Conservation (phyloP, 2,329 filamentous ascomycete genomes). For the Curvularia sp. region DNA sequence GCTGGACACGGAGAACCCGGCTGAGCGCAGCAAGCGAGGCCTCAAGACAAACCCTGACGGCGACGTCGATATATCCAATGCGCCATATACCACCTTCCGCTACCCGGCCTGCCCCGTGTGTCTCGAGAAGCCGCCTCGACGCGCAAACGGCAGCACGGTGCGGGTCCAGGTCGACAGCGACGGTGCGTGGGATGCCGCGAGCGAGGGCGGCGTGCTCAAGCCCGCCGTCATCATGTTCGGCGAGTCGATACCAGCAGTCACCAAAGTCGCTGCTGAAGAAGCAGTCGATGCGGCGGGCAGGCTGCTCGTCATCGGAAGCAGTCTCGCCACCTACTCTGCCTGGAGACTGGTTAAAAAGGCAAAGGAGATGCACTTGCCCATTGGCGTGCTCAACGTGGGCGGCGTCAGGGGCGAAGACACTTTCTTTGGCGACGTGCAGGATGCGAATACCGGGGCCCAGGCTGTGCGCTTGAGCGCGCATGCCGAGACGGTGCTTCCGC, state of each 20-base stretch:
- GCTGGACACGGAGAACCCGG: conserved; percentile 77
- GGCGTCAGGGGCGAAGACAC: conserved; percentile 80
- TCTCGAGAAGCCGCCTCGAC: conserved; percentile 69
- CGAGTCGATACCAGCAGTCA: conserved; percentile 74
- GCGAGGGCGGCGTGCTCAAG: conserved; percentile 78
- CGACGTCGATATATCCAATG: conserved; percentile 87
- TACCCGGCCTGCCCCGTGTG: conserved; percentile 91
- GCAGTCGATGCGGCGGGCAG: conserved; percentile 76
- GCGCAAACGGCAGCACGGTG: conserved; percentile 56
- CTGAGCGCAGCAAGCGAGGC: conserved; percentile 70
- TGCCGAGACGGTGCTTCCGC: conserved; percentile 49
- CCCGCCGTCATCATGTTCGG: conserved; percentile 97
- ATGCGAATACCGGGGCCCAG: conserved; percentile 46
- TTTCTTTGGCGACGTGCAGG: conserved; percentile 68
- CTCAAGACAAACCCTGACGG: conserved; percentile 91
- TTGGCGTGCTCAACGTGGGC: conserved; percentile 88
- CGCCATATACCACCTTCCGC: conserved; percentile 86
- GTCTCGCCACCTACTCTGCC: conserved; percentile 91
- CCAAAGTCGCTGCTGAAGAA: conserved; percentile 79
- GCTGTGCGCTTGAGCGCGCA: conserved; percentile 53
- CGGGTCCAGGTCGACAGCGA: conserved; percentile 76
- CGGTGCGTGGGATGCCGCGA: conserved; percentile 71
- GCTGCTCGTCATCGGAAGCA: conserved; percentile 84
- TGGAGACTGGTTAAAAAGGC: conserved; percentile 88
- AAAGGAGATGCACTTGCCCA: conserved; percentile 80